phyloP scores from a whole-genome alignment of 257 asterid species.

The Scutellaria barbata region DNA sequence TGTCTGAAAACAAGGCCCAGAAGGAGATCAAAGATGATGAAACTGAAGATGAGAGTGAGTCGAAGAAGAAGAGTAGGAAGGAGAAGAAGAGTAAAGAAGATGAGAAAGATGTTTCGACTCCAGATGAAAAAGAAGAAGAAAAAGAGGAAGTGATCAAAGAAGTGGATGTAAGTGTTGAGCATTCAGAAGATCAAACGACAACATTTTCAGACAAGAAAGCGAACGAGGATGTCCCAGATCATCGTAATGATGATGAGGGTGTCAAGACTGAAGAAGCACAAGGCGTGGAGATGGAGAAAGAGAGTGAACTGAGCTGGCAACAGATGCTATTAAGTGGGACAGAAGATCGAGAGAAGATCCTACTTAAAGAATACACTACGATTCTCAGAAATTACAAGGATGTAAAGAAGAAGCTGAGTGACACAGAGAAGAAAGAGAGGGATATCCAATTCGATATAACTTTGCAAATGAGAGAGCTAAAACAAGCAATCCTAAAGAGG shows the following conservation, averaged over 20 bases:
- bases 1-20: conserved; percentile 12
- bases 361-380: conserved; percentile 70
- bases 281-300: conserved; percentile 37
- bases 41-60: conserved; percentile 8
- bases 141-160: conserved; percentile 33
- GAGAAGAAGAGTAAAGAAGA: conserved; percentile 6
- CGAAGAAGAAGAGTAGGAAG: conserved; percentile 22
- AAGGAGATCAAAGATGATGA: conserved; percentile 19
- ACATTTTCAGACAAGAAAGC: conserved; percentile 35
- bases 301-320: conserved; percentile 65
- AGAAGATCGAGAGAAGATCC: conserved; percentile 76
- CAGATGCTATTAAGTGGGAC: conserved; percentile 72
- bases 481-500: conserved; percentile 54
- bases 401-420: conserved; percentile 64
- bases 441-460: conserved; percentile 65
- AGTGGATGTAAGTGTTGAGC: conserved; percentile 29
- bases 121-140: conserved; percentile 29
- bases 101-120: neutral
- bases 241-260: conserved; percentile 21
- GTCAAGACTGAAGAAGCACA: conserved; percentile 23
- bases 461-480: conserved; percentile 69
- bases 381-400: conserved; percentile 83
- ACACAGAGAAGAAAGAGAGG: conserved; percentile 66
- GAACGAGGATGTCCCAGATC: conserved; percentile 23
- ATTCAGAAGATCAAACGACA: conserved; percentile 34